These are phyloP conservation scores for Dothistroma pini DNA, from an alignment of 2,329 filamentous ascomycete genomes.

Conservation along the genomic window DNA sequence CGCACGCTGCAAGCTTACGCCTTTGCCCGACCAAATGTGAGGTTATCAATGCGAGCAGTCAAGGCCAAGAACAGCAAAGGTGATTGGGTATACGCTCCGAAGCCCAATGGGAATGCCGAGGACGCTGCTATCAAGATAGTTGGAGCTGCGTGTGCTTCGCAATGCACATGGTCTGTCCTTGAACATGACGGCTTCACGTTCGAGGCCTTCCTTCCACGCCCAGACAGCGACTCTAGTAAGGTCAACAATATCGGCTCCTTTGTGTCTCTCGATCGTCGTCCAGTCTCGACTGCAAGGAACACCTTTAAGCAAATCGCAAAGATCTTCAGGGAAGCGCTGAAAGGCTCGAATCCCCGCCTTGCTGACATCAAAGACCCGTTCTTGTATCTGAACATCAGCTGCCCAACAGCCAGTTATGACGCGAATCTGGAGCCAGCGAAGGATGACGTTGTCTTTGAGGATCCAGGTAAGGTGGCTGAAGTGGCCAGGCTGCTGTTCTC, in stretches of 20 bases:
- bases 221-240: constrained; percentile 42
- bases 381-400: constrained; percentile 60
- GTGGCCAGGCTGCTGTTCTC: constrained; percentile 45
- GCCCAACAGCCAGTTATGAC: constrained; percentile 63
- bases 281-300: constrained; percentile 55
- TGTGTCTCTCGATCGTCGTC: constrained; percentile 66
- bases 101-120: constrained; percentile 46
- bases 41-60: constrained; percentile 57
- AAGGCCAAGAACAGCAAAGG: constrained; percentile 50
- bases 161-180: constrained; percentile 48
- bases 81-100: constrained; percentile 63
- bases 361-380: constrained; percentile 53
- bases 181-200: constrained; percentile 46
- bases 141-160: constrained; percentile 53
- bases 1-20: constrained; percentile 61
- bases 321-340: constrained; percentile 53
- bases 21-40: constrained; percentile 61
- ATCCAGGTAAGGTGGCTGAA: constrained; percentile 49
- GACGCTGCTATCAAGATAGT: constrained; percentile 61
- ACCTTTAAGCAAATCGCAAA: constrained; percentile 57
- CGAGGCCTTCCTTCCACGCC: constrained; percentile 57
- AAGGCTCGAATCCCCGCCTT: constrained; percentile 26
- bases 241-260: constrained; percentile 49
- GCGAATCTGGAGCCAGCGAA: constrained; percentile 69
- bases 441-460: constrained; percentile 65